phyloP scores from a whole-genome alignment of 1,284 basidiomycete species.

The Sphagnurus paluster region DNA sequence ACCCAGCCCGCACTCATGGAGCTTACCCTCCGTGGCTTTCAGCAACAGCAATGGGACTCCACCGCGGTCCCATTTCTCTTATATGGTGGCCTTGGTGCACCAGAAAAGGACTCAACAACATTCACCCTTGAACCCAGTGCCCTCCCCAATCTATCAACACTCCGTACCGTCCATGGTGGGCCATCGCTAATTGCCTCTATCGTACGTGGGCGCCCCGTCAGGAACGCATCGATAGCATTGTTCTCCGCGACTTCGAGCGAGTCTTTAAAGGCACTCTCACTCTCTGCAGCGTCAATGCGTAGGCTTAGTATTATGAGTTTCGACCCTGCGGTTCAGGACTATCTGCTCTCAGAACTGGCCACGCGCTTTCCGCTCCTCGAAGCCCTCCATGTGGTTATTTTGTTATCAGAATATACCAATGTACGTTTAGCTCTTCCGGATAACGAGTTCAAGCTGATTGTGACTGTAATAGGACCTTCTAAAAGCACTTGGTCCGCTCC shows the following conservation, averaged over 20 bases:
- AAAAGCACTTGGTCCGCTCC: conserved; percentile 21
- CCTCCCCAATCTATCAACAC: conserved; percentile 47
- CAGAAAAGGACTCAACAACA: conserved; percentile 5
- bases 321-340: conserved; percentile 42
- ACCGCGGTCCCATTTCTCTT: conserved; percentile 26
- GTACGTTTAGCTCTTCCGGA: conserved; percentile 29
- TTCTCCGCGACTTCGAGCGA: conserved; percentile 36
- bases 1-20: conserved; percentile 48
- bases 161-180: conserved; percentile 56
- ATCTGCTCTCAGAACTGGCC: conserved; percentile 47
- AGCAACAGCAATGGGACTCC: conserved; percentile 26
- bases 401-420: conserved; percentile 43
- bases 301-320: conserved; percentile 61
- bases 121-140: conserved; percentile 41
- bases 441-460: background rate
- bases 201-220: conserved; percentile 48
- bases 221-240: conserved; percentile 53
- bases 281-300: conserved; percentile 39
- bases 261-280: conserved; percentile 46
- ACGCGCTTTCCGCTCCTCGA: conserved; percentile 47
- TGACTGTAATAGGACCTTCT: conserved; percentile 25
- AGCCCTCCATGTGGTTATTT: conserved; percentile 55
- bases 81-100: conserved; percentile 6
- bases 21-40: conserved; percentile 52
- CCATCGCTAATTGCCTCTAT: conserved; percentile 45